phyloP scores from a whole-genome alignment of 768 basidiomycete species.

The Tylopilus rubrobrunneus region DNA sequence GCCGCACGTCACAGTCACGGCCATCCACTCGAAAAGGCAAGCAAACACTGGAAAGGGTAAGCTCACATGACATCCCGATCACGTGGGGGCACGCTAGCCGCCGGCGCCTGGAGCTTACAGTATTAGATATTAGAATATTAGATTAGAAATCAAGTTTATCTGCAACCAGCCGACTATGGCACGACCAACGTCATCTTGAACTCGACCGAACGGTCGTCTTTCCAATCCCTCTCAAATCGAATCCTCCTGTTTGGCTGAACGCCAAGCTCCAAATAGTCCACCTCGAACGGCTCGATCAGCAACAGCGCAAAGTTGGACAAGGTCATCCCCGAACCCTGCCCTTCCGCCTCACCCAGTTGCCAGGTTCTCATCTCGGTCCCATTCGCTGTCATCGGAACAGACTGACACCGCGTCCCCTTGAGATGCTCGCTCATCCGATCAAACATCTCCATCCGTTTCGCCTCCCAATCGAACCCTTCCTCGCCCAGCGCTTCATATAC shows the following conservation, averaged over 20 bases:
- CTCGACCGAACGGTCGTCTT: slow-evolving; percentile 27
- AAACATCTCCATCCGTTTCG: neutral
- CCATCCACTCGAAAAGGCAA: too few relatives aligned
- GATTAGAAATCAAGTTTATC: too few relatives aligned
- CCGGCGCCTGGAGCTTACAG: too few relatives aligned
- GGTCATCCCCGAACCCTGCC: slow-evolving; percentile 48
- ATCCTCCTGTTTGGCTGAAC: slow-evolving; percentile 58
- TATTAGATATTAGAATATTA: too few relatives aligned
- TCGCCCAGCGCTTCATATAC: neutral
- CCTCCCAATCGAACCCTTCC: neutral
- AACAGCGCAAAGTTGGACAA: slow-evolving; percentile 68
- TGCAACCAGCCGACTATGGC: slow-evolving; percentile 37
- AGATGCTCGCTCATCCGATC: neutral
- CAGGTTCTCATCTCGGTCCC: slow-evolving; percentile 55
- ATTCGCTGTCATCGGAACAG: slow-evolving; percentile 18
- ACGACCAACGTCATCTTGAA: slow-evolving; percentile 65
- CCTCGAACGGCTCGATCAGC: slow-evolving; percentile 46
- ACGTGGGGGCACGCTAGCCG: too few relatives aligned
- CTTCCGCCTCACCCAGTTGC: slow-evolving; percentile 48
- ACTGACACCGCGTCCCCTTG: neutral
- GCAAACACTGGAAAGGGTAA: too few relatives aligned
- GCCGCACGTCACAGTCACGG: too few relatives aligned
- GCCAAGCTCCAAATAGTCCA: slow-evolving; percentile 62
- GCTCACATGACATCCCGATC: too few relatives aligned
- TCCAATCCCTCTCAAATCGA: slow-evolving; percentile 41